A percentile compares a stretch with the other conserved stretches of the same genome.
phyloP scores from a whole-genome alignment of 257 asterid genomes.

The Vinca minor region DNA sequence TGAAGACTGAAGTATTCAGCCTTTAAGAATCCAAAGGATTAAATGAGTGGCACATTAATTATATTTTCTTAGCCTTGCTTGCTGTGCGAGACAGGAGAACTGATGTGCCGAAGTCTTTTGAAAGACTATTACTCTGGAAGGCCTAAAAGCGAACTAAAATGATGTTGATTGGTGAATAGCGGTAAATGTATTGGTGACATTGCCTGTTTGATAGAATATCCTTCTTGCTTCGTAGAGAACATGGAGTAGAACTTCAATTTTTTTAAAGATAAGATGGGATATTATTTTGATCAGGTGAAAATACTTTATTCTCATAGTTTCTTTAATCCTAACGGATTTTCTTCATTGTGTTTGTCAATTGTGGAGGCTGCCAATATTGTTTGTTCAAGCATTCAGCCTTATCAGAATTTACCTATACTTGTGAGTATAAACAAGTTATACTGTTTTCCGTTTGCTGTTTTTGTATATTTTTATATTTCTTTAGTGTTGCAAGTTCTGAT shows the following conservation, averaged over 20 bases:
- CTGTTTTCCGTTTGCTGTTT: neutral
- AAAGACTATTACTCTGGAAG: neutral
- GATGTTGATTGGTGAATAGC: neutral
- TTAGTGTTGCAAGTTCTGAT: neutral
- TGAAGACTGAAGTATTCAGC: neutral
- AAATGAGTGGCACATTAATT: neutral
- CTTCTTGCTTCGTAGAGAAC: neutral
- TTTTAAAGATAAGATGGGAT: neutral
- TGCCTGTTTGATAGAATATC: neutral
- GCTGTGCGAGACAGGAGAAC: neutral
- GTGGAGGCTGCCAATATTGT: constrained; percentile 27
- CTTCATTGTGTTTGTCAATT: neutral
- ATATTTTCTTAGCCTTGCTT: neutral
- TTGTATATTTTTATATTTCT: no score
- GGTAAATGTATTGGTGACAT: neutral
- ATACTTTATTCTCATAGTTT: neutral
- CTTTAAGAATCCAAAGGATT: neutral
- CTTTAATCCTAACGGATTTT: neutral
- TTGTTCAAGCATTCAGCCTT: constrained; percentile 29
- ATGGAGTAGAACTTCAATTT: neutral
- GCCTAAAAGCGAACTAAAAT: neutral
- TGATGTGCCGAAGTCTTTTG: neutral
- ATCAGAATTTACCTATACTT: constrained; percentile 19
- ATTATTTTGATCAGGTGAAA: neutral
- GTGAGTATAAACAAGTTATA: constrained; percentile 13